These are phyloP conservation scores for Carpinus fangiana DNA, from an alignment of 306 rosid species.

Conservation along the genomic window DNA sequence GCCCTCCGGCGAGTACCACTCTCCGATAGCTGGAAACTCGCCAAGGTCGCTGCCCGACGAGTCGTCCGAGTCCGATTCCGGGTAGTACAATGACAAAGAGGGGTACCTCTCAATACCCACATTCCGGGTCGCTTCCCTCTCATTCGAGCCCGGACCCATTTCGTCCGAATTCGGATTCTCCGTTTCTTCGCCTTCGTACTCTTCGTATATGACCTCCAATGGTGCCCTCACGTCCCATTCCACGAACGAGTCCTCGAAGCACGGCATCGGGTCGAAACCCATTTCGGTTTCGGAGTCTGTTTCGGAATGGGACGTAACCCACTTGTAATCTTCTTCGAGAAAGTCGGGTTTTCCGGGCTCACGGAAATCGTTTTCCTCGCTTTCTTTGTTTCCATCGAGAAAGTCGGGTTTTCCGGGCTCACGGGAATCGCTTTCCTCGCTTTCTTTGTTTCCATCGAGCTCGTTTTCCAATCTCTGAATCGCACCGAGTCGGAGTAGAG, in stretches of 20 bases:
- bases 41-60: slow-evolving; percentile 54
- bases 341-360: slow-evolving; percentile 29
- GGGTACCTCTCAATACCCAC: slow-evolving; percentile 40
- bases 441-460: background rate
- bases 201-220: slow-evolving; percentile 82
- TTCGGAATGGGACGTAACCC: slow-evolving; percentile 31
- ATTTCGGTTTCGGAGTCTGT: slow-evolving; percentile 27
- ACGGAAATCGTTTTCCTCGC: slow-evolving; percentile 17
- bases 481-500: slow-evolving; percentile 73
- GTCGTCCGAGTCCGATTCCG: slow-evolving; percentile 78
- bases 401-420: slow-evolving; percentile 13
- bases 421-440: slow-evolving; percentile 15
- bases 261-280: slow-evolving; percentile 38
- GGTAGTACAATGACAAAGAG: slow-evolving; percentile 63
- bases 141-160: background rate
- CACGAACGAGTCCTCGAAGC: slow-evolving; percentile 58
- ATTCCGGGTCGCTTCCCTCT: slow-evolving; percentile 9
- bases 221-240: slow-evolving; percentile 88
- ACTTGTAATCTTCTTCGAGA: slow-evolving; percentile 27
- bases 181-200: slow-evolving; percentile 58
- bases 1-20: slow-evolving; percentile 53
- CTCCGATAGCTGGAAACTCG: slow-evolving; percentile 34
- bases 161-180: slow-evolving; percentile 22
- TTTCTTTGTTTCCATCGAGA: background rate
- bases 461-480: slow-evolving; percentile 42